These are phyloP conservation scores for Rheum nobile DNA, from an alignment of 148 eudicot genomes.

Conservation along the genomic window DNA sequence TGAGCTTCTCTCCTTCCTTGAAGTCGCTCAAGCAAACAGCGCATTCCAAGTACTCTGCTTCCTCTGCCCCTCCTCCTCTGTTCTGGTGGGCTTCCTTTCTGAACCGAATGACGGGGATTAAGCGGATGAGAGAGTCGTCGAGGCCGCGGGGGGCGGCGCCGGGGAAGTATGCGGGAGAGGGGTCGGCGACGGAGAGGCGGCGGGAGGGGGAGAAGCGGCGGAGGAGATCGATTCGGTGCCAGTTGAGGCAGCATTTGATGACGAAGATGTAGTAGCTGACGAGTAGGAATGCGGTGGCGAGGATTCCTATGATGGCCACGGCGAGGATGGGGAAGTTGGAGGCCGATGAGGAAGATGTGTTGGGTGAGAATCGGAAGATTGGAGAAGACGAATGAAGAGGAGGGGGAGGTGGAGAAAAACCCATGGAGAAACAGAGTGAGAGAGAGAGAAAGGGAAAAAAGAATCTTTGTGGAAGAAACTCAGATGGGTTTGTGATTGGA, in stretches of 20 bases:
- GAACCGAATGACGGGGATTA: constrained; percentile 58
- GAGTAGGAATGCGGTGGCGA: constrained; percentile 56
- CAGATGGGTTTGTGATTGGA: neutral
- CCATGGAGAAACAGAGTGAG: neutral
- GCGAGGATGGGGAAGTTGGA: constrained; percentile 63
- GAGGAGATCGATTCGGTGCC: constrained; percentile 49
- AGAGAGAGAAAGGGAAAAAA: neutral
- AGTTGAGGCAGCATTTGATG: constrained; percentile 66
- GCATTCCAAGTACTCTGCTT: constrained; percentile 34
- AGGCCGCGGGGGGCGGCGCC: constrained; percentile 25
- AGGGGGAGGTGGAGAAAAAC: neutral
- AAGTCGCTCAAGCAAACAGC: constrained; percentile 79
- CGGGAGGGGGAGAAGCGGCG: constrained; percentile 28
- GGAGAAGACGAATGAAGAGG: neutral
- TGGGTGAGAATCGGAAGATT: neutral
- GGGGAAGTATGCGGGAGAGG: neutral
- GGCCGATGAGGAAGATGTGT: neutral
- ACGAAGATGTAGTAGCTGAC: constrained; percentile 71
- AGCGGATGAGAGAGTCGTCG: constrained; percentile 54
- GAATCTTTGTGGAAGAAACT: neutral
- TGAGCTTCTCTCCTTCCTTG: constrained; percentile 46
- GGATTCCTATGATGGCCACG: constrained; percentile 61
- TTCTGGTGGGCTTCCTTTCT: constrained; percentile 8
- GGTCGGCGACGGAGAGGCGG: constrained; percentile 20
- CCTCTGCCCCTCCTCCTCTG: neutral